Conservation (phyloP, 768 basidiomycete genomes). For the Leccinum obscurum region DNA sequence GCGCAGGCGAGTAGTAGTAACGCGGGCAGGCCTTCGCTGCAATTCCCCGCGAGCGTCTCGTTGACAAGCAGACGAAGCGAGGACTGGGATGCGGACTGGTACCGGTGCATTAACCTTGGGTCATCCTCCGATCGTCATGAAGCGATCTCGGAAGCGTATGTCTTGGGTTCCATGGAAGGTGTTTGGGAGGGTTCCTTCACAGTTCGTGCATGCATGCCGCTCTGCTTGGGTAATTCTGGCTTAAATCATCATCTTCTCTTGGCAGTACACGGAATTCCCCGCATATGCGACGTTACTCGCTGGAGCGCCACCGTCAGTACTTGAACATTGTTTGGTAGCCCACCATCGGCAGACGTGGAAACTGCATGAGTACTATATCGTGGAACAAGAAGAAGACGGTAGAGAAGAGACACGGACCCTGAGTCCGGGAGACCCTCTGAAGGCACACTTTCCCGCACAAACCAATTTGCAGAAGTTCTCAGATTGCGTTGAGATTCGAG, state of each 20-base stretch:
- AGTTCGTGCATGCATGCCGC: constrained; percentile 42
- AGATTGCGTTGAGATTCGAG: constrained; percentile 48
- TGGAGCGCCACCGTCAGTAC: constrained; percentile 59
- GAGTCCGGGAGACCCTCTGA: constrained; percentile 58
- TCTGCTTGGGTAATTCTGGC: neutral
- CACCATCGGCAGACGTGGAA: constrained; percentile 92
- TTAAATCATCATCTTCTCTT: neutral
- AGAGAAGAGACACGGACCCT: constrained; percentile 35
- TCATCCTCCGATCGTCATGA: constrained; percentile 30
- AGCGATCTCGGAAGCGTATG: constrained; percentile 48
- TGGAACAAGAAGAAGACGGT: constrained; percentile 30
- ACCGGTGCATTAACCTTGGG: constrained; percentile 47
- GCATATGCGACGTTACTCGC: constrained; percentile 78
- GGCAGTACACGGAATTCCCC: constrained; percentile 82
- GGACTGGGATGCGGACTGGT: constrained; percentile 77
- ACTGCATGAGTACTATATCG: constrained; percentile 71
- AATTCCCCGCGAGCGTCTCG: constrained; percentile 15
- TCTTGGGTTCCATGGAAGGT: constrained; percentile 70
- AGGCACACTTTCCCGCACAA: constrained; percentile 59
- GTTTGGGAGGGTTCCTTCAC: constrained; percentile 81
- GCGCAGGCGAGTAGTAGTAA: neutral
- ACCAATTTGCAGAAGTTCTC: constrained; percentile 49
- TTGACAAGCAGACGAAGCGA: constrained; percentile 32
- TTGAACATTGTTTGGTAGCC: constrained; percentile 76
- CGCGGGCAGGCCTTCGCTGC: constrained; percentile 9